Percentiles rank a stretch among this genome's conserved stretches.
Evolutionary conservation across 345 rosid genomes (phyloP).

Genomic region (Schrenkiella parvula): DNA sequence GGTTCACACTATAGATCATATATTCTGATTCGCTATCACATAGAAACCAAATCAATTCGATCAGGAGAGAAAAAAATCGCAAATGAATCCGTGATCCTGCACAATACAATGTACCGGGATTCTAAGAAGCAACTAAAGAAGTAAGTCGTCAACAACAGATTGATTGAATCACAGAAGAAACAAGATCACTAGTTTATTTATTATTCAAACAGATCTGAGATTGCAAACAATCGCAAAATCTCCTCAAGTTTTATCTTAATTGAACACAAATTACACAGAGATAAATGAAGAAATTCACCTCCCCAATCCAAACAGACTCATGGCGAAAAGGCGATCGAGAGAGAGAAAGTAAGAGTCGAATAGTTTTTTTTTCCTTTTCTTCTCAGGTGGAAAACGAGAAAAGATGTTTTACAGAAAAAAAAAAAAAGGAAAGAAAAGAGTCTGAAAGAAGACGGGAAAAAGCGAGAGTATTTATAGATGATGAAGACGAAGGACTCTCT

Average conservation of each 20-base stretch:
- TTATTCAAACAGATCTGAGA: constrained; percentile 26
- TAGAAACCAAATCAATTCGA: not conserved
- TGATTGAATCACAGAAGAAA: constrained; percentile 4
- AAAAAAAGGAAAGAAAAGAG: not conserved
- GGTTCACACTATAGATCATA: constrained; percentile 11
- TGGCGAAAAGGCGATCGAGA: constrained; percentile 10
- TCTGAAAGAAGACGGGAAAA: constrained; percentile 12
- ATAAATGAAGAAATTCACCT: constrained; percentile 16
- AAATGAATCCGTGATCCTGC: constrained; percentile 6
- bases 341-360: not conserved
- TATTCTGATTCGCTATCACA: constrained; percentile 8
- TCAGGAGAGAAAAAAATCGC: not conserved
- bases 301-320: constrained; percentile 31
- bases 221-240: not conserved
- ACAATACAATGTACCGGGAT: not conserved
- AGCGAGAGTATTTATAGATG: constrained; percentile 21
- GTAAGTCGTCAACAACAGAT: not conserved
- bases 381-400: constrained; percentile 17
- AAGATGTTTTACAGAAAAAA: not conserved
- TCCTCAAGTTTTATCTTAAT: not conserved
- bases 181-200: not conserved
- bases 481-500: constrained; percentile 17
- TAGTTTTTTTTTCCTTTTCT: not conserved
- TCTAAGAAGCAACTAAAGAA: not conserved
- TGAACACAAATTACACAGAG: not conserved